Evolutionary conservation across 495 filamentous ascomycete genomes (phyloP), one percentile per base, ranked within the genome.

Genomic region (Podospora didyma): DNA sequence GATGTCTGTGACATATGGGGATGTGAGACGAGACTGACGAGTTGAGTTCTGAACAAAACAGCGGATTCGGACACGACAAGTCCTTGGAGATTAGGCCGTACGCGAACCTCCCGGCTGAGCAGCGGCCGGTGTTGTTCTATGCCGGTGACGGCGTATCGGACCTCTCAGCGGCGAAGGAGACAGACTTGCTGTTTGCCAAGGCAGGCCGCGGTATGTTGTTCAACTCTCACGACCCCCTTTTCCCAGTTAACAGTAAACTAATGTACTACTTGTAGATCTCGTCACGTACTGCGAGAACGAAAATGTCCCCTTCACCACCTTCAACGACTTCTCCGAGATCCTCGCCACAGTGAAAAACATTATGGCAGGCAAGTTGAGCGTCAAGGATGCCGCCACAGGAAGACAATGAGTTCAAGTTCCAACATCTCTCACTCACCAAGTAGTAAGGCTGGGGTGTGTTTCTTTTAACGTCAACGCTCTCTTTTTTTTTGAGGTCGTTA

Each of bases 61-160:
- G 89, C 62, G 80, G 83, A 48, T 94, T 92, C 62, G 93, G 93
- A 10, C 93, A 98, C 62, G 93, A 98, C 78, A 97, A 98, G 80
- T 89, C 85, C 26, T 71, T 90, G 35, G 88, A 89, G 60, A 91
- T 98, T 63, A 84, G 88, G 60, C 88, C 87, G 1, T 97, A 96
- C 67, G 82, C 87, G n/a, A 66, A 70, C 45, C 78, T 94, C 11
- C 87, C 90, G 0, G 79, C 80, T 1, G 63, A 51, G 24, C 74
- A 86, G 54, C 77, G 90, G 51, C 92, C 92, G 0, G 82, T 80
- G 10, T 80, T 96, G 69, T 86, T 96, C 59, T 96, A 96, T 62
- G 92, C 91, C 22, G 92, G 92, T 47, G 92, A 96, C 57, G 92
- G 92, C 23, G 89, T 96, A 0, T 93, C 89, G 1, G 92, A 96